Conservation (phyloP, 257 asterid genomes). For the Galeopsis tetrahit region DNA sequence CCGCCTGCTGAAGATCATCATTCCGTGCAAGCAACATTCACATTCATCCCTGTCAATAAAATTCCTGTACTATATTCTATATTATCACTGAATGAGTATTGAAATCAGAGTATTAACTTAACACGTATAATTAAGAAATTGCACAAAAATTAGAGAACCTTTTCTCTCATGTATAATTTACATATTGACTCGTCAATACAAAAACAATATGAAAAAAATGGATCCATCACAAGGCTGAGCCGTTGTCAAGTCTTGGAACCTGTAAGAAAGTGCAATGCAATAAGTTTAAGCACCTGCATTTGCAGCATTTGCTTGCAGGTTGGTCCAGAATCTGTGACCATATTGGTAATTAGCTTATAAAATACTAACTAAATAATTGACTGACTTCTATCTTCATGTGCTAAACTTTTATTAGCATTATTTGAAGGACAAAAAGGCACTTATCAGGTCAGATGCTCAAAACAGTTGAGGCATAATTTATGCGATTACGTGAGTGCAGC, state of each 20-base stretch:
- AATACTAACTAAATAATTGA: not conserved
- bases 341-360: not conserved
- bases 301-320: constrained; percentile 4
- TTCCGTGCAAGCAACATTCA: not conserved
- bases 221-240: not conserved
- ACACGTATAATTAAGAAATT: not conserved
- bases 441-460: not conserved
- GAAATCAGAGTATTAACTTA: not conserved
- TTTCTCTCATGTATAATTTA: not conserved
- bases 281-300: constrained; percentile 16
- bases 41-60: not conserved
- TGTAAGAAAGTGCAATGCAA: constrained; percentile 15
- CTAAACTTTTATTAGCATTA: not conserved
- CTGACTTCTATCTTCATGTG: not conserved
- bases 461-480: not conserved
- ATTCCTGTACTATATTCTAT: not conserved
- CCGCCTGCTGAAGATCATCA: not conserved
- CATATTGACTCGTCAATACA: constrained; percentile 2
- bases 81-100: not conserved
- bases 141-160: constrained; percentile 1
- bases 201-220: not conserved
- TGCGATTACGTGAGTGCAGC: not conserved
- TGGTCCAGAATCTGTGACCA: not conserved
- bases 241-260: constrained; percentile 29
- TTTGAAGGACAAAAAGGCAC: not conserved